These are phyloP conservation scores for Lentinula sp. DNA, from an alignment of 768 basidiomycete species.

Conservation along the genomic window DNA sequence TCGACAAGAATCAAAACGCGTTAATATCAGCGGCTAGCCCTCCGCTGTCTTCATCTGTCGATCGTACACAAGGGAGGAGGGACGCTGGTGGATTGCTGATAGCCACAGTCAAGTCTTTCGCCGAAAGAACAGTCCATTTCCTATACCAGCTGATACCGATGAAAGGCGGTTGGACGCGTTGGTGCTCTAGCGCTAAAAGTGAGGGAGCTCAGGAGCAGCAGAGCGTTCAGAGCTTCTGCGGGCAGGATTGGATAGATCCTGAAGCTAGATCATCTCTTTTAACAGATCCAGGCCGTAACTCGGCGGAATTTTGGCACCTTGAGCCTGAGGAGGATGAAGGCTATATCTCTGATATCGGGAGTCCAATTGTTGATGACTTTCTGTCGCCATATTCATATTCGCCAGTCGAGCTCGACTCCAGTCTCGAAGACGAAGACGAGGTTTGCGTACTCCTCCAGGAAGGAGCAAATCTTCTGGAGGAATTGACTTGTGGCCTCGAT, in stretches of 20 bases:
- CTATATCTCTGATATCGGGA: too few species aligned
- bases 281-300: too few species aligned
- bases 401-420: too few species aligned
- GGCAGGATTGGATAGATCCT: neutral
- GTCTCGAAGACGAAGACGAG: too few species aligned
- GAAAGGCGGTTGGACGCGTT: neutral
- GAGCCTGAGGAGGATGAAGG: too few species aligned
- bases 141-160: neutral
- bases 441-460: too few species aligned
- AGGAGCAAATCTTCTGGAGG: too few species aligned
- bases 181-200: neutral
- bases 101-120: neutral
- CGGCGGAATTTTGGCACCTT: too few species aligned
- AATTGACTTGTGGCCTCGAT: too few species aligned
- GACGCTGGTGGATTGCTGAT: neutral
- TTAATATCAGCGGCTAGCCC: neutral
- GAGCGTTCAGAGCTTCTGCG: neutral
- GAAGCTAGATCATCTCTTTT: too few species aligned
- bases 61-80: neutral
- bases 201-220: neutral
- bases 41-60: neutral
- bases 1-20: neutral
- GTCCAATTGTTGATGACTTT: too few species aligned
- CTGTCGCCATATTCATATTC: too few species aligned
- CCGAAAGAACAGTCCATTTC: neutral